phyloP scores from a whole-genome alignment of 139 green algal species.

The Chlorella sp. region DNA sequence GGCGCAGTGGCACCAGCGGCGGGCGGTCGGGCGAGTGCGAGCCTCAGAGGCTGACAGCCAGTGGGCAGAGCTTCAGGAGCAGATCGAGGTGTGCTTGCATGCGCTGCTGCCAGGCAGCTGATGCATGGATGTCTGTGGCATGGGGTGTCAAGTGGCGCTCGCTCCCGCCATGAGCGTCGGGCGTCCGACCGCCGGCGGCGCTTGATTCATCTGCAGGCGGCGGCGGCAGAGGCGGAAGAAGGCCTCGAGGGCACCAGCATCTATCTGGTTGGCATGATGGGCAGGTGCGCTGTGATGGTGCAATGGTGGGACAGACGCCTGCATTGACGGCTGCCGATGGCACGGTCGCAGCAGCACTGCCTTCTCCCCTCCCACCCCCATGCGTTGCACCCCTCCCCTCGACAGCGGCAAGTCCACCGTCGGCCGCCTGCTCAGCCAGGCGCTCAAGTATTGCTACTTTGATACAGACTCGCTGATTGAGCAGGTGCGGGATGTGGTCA shows the following conservation, averaged over 20 bases:
- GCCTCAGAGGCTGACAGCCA: too few species aligned
- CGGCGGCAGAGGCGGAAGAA: constrained; percentile 51
- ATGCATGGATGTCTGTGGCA: neutral
- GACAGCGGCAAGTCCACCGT: constrained; percentile 67
- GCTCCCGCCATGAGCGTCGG: neutral
- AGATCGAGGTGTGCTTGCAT: constrained; percentile 23
- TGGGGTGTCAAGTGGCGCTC: neutral
- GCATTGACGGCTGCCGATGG: neutral
- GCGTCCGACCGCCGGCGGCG: too few species aligned
- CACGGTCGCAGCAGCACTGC: neutral
- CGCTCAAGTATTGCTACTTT: constrained; percentile 80
- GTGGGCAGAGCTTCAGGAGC: constrained; percentile 12
- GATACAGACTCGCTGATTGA: constrained; percentile 86
- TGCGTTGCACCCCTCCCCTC: neutral
- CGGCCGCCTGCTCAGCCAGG: constrained; percentile 49
- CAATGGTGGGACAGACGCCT: neutral
- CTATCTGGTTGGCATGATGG: constrained; percentile 94
- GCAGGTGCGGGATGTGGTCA: constrained; percentile 56
- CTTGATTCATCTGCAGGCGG: constrained; percentile 26
- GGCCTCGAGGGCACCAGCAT: constrained; percentile 76
- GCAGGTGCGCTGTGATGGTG: constrained; percentile 47
- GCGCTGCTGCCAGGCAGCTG: neutral
- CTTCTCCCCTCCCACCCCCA: neutral
- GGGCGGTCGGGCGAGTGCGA: too few species aligned
- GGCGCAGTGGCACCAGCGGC: too few species aligned